Conservation (phyloP, 1,139 yeast species). For the Pneumocystis wakefieldiae region DNA sequence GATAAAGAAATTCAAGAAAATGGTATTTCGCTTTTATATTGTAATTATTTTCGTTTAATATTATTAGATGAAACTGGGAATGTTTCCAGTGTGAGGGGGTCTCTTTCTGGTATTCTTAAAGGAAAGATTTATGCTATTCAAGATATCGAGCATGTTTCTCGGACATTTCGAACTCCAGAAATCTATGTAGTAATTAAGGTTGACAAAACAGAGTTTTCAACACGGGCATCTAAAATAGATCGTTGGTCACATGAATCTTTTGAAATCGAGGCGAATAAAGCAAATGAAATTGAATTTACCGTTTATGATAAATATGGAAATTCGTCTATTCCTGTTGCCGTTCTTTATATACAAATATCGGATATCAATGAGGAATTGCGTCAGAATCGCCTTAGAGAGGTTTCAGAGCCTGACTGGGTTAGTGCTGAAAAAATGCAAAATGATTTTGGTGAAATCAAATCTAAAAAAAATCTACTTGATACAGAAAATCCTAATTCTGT, state of each 20-base stretch:
- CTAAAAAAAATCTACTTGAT: not conserved
- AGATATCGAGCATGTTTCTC: constrained; percentile 81
- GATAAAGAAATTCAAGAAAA: constrained; percentile 40
- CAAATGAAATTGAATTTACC: constrained; percentile 76
- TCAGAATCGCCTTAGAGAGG: constrained; percentile 70
- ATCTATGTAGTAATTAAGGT: constrained; percentile 62
- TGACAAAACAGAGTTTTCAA: constrained; percentile 71
- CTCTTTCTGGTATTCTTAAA: constrained; percentile 64
- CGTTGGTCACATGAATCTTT: constrained; percentile 69
- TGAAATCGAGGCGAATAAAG: constrained; percentile 67
- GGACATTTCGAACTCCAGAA: constrained; percentile 66
- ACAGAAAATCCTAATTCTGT: not conserved
- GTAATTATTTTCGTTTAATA: constrained; percentile 8
- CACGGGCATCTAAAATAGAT: constrained; percentile 61
- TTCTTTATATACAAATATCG: constrained; percentile 76
- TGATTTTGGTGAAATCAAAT: not conserved
- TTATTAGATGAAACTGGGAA: constrained; percentile 32
- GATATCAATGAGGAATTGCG: constrained; percentile 91
- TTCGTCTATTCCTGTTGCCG: constrained; percentile 70
- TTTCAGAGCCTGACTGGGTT: constrained; percentile 72
- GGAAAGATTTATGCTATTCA: constrained; percentile 60
- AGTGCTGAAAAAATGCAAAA: constrained; percentile 35
- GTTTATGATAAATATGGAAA: constrained; percentile 67
- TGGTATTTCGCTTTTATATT: constrained; percentile 17
- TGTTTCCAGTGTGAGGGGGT: constrained; percentile 54